A percentile compares a stretch with the other conserved stretches of the same genome.
Evolutionary conservation across 2,329 filamentous ascomycete species (phyloP).

Genomic region (Fusarium sp.): DNA sequence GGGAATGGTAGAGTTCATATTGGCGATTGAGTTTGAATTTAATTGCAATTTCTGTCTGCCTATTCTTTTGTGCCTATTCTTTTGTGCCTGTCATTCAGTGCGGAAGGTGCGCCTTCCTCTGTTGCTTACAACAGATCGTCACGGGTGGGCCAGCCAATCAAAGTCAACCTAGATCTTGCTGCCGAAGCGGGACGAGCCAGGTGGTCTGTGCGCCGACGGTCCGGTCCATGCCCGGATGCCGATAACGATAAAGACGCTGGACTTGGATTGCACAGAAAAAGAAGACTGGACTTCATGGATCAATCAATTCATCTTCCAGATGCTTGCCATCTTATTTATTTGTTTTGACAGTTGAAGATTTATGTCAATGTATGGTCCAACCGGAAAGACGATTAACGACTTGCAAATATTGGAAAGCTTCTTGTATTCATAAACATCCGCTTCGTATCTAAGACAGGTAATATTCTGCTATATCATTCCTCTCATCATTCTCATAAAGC

Average conservation of each 20-base stretch:
- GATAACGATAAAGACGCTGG: neutral
- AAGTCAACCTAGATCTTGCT: neutral
- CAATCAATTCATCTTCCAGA: neutral
- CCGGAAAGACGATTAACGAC: fast-evolving
- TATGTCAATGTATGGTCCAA: fast-evolving
- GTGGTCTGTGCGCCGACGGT: neutral
- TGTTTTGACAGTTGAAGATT: fast-evolving
- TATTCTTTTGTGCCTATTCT: no score
- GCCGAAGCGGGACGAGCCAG: neutral
- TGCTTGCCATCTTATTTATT: fast-evolving
- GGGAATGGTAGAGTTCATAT: no score
- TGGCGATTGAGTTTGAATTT: no score
- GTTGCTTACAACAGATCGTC: fast-evolving
- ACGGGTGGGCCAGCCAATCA: neutral
- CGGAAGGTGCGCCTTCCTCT: neutral
- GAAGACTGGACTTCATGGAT: neutral
- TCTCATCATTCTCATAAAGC: no score
- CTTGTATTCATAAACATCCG: neutral
- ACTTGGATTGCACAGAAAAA: no score
- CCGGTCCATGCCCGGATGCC: neutral
- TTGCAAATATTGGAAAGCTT: neutral
- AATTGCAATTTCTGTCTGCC: no score
- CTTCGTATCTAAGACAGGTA: neutral
- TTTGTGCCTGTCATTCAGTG: neutral
- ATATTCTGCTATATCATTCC: fast-evolving